A percentile compares a stretch with the other conserved stretches of the same genome.
These are phyloP conservation scores for Colletotrichum abscissum DNA, from an alignment of 2,329 filamentous ascomycete genomes.

Conservation along the genomic window DNA sequence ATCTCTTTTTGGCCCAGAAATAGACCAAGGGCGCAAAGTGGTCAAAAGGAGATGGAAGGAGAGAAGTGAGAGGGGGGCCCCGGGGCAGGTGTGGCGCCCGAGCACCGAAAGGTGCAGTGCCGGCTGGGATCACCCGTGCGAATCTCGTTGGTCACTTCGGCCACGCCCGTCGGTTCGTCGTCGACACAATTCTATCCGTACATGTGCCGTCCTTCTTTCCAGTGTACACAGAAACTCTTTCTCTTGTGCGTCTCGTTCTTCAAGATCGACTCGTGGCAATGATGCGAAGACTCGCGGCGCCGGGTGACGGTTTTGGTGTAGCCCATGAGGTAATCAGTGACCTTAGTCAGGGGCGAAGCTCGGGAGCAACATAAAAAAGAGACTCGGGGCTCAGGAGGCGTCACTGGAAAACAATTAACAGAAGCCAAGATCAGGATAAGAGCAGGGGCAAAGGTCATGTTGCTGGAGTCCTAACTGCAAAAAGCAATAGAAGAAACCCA, in stretches of 20 bases:
- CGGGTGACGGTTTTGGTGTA: not conserved
- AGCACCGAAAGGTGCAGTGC: constrained; percentile 25
- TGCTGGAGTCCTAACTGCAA: not conserved
- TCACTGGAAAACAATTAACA: not conserved
- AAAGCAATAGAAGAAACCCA: not conserved
- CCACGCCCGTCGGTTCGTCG: not conserved
- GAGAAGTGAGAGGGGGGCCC: constrained; percentile 5
- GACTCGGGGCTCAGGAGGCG: not conserved
- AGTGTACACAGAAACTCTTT: not conserved
- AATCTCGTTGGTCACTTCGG: constrained; percentile 17
- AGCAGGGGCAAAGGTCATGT: not conserved
- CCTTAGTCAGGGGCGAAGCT: not conserved
- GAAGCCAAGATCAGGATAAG: not conserved
- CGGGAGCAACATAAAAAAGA: not conserved
- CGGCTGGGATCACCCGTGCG: constrained; percentile 18
- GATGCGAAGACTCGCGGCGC: not conserved
- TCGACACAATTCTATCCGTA: not conserved
- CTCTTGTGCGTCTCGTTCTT: constrained; percentile 1
- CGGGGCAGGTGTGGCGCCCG: constrained; percentile 19
- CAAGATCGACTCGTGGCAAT: constrained; percentile 10
- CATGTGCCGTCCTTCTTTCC: constrained; percentile 2
- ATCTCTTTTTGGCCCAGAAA: not conserved
- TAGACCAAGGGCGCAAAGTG: not conserved
- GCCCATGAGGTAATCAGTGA: not conserved
- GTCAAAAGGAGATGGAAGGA: constrained; percentile 27